Percentiles rank a stretch among this genome's conserved stretches.
Conservation (phyloP, 129 eudicot species). For the Flaveria sonorensis region DNA sequence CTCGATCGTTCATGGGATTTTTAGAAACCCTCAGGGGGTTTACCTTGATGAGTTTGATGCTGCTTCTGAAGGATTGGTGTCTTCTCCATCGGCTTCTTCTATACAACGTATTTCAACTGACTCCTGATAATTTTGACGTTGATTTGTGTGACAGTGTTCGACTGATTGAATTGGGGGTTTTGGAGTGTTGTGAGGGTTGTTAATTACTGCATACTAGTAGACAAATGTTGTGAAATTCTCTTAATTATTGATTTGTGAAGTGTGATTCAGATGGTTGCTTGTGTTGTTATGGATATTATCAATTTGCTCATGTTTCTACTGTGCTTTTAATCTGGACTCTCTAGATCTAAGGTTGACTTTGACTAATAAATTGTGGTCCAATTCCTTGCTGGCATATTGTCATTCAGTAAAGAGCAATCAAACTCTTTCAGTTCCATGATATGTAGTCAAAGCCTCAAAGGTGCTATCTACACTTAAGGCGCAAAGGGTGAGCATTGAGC, state of each 20-base stretch:
- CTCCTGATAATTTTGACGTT: conserved; percentile 9
- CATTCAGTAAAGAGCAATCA: conserved; percentile 24
- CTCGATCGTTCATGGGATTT: conserved; percentile 47
- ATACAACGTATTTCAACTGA: background rate
- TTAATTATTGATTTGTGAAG: conserved; percentile 21
- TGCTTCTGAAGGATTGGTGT: conserved; percentile 44
- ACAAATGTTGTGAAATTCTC: background rate
- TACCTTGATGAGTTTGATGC: conserved; percentile 66
- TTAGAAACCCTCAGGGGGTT: conserved; percentile 56
- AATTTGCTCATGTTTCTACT: conserved; percentile 12
- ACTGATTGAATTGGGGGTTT: conserved; percentile 25
- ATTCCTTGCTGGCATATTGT: conserved; percentile 18
- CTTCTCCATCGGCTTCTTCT: conserved; percentile 33
- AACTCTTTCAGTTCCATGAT: background rate
- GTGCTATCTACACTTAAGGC: too few relatives aligned
- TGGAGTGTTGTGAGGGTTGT: background rate
- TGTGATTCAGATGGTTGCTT: conserved; percentile 24
- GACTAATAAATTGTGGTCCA: conserved; percentile 26
- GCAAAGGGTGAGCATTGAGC: too few relatives aligned
- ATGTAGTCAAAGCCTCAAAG: background rate
- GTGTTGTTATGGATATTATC: conserved; percentile 8
- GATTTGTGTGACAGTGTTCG: conserved; percentile 30
- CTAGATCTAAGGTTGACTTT: conserved; percentile 13
- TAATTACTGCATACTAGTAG: background rate
- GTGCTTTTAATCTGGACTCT: conserved; percentile 15